Conservation (phyloP, 768 basidiomycete species). For the Neoboletus subvelutipes region DNA sequence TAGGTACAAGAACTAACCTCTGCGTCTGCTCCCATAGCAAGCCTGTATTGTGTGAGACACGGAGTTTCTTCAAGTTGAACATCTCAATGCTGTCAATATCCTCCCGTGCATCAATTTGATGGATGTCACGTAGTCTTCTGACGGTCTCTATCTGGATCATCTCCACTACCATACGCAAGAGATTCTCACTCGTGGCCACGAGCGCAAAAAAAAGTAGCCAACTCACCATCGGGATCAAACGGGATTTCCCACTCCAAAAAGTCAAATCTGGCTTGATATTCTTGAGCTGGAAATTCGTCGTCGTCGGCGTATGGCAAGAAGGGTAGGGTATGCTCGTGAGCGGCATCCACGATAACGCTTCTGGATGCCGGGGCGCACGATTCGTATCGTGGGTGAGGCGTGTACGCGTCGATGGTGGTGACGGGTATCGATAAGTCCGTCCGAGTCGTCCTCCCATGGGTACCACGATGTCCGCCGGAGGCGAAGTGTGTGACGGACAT, state of each 20-base stretch:
- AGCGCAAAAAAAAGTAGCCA: neutral
- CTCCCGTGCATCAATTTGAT: conserved; percentile 30
- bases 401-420: conserved; percentile 12
- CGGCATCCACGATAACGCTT: conserved; percentile 24
- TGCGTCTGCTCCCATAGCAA: conserved; percentile 44
- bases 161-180: conserved; percentile 37
- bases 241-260: conserved; percentile 38
- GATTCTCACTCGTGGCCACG: neutral
- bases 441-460: neutral
- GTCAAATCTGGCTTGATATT: conserved; percentile 31
- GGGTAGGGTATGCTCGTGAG: neutral
- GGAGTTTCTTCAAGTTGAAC: conserved; percentile 27
- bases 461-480: neutral
- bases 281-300: conserved; percentile 30
- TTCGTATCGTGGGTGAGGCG: conserved; percentile 39
- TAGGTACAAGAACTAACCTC: conserved; percentile 31
- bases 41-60: conserved; percentile 31
- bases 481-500: conserved; percentile 12
- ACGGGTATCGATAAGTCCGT: conserved; percentile 13
- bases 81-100: conserved; percentile 39
- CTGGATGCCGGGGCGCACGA: conserved; percentile 45
- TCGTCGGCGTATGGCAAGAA: conserved; percentile 55
- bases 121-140: conserved; percentile 34
- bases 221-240: conserved; percentile 52
- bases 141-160: conserved; percentile 48